Percentiles rank a stretch among this genome's conserved stretches.
Evolutionary conservation across 441 rosid genomes (phyloP).

Genomic region (Brassica hybrid): DNA sequence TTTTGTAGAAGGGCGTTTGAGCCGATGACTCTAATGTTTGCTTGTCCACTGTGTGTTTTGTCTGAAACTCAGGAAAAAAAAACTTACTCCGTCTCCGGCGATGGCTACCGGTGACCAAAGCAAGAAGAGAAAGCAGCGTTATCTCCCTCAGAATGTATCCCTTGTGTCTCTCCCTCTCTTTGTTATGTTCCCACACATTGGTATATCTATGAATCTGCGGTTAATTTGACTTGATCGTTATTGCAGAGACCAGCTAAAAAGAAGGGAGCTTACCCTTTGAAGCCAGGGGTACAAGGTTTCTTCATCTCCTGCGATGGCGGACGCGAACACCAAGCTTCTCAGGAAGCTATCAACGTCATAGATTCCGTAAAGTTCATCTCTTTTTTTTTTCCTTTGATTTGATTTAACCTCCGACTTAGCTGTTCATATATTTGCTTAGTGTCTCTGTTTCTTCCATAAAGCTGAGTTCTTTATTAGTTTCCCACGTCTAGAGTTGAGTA

Average conservation of each 20-base stretch:
- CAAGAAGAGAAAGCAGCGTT: conserved; percentile 78
- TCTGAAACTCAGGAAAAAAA: background rate
- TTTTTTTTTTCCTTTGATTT: background rate
- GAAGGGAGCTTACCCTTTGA: conserved; percentile 83
- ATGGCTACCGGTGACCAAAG: conserved; percentile 61
- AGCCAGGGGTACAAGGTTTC: conserved; percentile 86
- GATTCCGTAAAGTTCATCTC: conserved; percentile 61
- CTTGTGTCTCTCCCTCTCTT: background rate
- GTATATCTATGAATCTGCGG: no score
- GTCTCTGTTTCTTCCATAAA: conserved; percentile 3
- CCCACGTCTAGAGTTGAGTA: background rate
- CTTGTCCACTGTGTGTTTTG: conserved; percentile 4
- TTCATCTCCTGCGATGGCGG: background rate
- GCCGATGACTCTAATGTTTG: conserved; percentile 6
- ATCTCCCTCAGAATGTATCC: conserved; percentile 67
- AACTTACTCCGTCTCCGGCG: conserved; percentile 25
- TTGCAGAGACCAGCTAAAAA: conserved; percentile 73
- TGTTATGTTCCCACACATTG: no score
- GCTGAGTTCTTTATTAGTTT: background rate
- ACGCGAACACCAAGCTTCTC: conserved; percentile 69
- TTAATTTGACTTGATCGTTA: no score
- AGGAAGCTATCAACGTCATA: conserved; percentile 80
- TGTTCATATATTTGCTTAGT: background rate
- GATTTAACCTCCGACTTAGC: background rate
- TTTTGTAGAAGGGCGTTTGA: no score